Evolutionary conservation across 805 yeast genomes (phyloP), one percentile per base, ranked within the genome.

Genomic region (Pichia occidentalis): DNA sequence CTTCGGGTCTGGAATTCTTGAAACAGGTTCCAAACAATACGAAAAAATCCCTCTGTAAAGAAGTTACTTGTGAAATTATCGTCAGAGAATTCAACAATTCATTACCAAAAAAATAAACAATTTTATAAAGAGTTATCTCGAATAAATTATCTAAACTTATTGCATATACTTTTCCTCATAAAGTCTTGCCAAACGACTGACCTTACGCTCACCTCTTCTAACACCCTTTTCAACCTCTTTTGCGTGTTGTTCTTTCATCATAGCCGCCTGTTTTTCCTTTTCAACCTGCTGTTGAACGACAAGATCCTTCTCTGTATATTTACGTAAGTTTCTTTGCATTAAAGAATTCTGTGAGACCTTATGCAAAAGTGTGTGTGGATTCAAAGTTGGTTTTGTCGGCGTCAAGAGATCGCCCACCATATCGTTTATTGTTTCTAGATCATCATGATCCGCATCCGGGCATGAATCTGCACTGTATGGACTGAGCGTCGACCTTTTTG

Each of bases 1-100:
- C 95, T 2, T 68, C 88, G 2, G 99, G 99, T 1, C 67, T 88
- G 40, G 88, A 81, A 47, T 75, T 92, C 39, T 63, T 92, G 54
- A 77, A 79, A 36, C 73, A 76, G 46, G 75, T 85, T 10, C 83
- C 92, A 1, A 64, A 63, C 9, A 56, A 59, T 39, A 63, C 68
- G 43, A 72, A 71, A 51, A 75, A 72, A 49, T 75, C 77, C 38
- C 69, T 92, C 44, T 92, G 98, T 60, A 65, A 70, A 40, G 95
- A 90, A 51, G 80, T 83, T 21, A 68, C 70, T 33, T 92, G 98
- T 60, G 80, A 73, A 36, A 77, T 88, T 35, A 70, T 80, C 5
- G 87, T 92, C 12, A 72, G 95, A 46, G 96, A 87, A 47, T 90
- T 85, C 55, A 69, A 70, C 17, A 69, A 76, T 53, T 59, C 69